Evolutionary conservation across 2,329 filamentous ascomycete genomes (phyloP), one percentile per base, ranked within the genome.

Genomic region (Monosporascus sp.): DNA sequence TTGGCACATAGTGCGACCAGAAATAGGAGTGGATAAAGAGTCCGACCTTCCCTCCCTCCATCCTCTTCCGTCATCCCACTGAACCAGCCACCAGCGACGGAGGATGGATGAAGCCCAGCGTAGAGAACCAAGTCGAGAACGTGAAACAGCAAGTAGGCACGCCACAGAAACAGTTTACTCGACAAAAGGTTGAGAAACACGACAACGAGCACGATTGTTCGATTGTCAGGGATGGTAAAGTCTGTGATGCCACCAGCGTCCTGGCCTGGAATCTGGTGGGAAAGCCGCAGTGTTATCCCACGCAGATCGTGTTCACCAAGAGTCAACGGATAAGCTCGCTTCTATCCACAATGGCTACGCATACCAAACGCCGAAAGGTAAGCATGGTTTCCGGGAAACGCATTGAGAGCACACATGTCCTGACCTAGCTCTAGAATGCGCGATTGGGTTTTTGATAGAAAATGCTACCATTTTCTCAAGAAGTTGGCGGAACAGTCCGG

Each of bases 81-180:
- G 37, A 40, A 18, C 37, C 2, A 65, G 70, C 11, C 71, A 70
- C 3, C n/a, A n/a, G n/a, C n/a, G n/a, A n/a, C n/a, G n/a, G n/a
- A n/a, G 78, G 78, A 0, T 81, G 78, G 78, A 78, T 81, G 75
- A 70, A 77, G 58, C 71, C 71, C 0, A 75, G 72, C 24, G 65
- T 67, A 0, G 74, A 77, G 56, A 74, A 74, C 18, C 69, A 72
- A 54, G 70, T 79, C 9, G 71, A 72, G 14, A 66, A 66, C 7
- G 71, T 70, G 2, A 76, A 77, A 57, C 74, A 76, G 41, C 66
- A 75, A 45, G 70, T 69, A 3, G 70, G 71, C 2, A 68, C 70
- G 0, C 77, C 78, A 18, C 15, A 40, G 15, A n/a, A 40, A 18
- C 37, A 40, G 15, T n/a, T 40, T 15, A 40, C 37, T 40, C 37